These are phyloP conservation scores for Nannizzia gypsea DNA, from an alignment of 2,329 filamentous ascomycete genomes.

Conservation along the genomic window DNA sequence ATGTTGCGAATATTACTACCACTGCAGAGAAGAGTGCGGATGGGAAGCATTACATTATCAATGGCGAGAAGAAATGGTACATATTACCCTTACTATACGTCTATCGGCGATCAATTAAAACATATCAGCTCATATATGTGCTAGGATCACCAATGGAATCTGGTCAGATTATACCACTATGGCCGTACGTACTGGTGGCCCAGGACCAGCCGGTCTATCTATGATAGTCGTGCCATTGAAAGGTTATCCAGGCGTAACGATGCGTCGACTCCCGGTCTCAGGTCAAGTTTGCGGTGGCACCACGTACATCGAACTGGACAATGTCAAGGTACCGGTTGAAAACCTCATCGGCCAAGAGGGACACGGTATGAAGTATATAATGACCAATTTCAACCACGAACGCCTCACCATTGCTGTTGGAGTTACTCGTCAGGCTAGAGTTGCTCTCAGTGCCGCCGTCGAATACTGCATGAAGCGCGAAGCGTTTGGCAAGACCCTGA, in stretches of 20 bases:
- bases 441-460: constrained; percentile 49
- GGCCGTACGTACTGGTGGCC: constrained; percentile 61
- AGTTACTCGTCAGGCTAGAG: constrained; percentile 50
- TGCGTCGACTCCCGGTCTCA: constrained; percentile 55
- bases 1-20: constrained; percentile 62
- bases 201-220: constrained; percentile 51
- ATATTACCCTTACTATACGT: not conserved
- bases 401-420: constrained; percentile 55
- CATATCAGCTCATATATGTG: not conserved
- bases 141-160: constrained; percentile 57
- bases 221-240: constrained; percentile 62
- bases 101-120: constrained; percentile 17
- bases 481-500: constrained; percentile 55
- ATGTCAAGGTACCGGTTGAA: constrained; percentile 57
- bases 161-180: constrained; percentile 58
- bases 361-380: constrained; percentile 60
- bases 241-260: constrained; percentile 51
- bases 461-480: constrained; percentile 54
- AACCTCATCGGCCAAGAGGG: constrained; percentile 61
- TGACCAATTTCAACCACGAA: constrained; percentile 74
- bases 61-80: constrained; percentile 65
- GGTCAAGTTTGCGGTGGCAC: constrained; percentile 57
- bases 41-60: constrained; percentile 58
- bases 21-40: constrained; percentile 51
- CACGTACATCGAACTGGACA: constrained; percentile 64